Base-by-base conservation (phyloP, 352 stramenopile species). In the Detonula confervacea region DNA sequence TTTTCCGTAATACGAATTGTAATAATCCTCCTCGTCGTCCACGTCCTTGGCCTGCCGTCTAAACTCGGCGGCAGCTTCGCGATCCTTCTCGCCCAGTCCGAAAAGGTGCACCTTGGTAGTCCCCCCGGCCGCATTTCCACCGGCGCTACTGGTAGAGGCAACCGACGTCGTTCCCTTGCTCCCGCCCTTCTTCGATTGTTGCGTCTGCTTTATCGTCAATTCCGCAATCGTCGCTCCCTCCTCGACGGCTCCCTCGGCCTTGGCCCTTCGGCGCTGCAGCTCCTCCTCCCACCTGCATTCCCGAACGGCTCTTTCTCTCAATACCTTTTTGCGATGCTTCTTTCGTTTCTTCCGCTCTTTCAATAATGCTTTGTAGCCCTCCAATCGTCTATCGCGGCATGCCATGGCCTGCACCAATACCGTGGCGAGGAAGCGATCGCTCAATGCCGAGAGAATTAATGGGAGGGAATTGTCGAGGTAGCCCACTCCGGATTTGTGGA, bases 11-110 rank as follows among this genome's bases (percentile, higher is more conserved):
- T 66, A 69, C 4, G 33, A 44, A 64, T 80, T 57, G 71, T 92
- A 92, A 76, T 92, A 92, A 29, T 91, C 77, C 69, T 92, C 84
- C 69, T 92, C 88, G 71, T 81, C 75, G 64, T 92, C 86, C 4
- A 93, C 57, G 22, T 83, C 89, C 33, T 87, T 79, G 39, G 83
- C 75, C 6, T 77, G 77, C 60, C 77, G 72, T 14, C 27, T 44
- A 54, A 73, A 71, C 24, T 83, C 69, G 0, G 70, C 47, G 8
- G 35, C 64, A 18, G 57, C 61, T 44, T 83, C 80, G n/a, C 22
- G 60, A 61, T 83, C 67, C 30, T 71, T 77, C 14, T 87, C 75
- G 37, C 76, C 80, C 59, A 80, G 39, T 22, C 30, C 25, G 16
- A 44, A 64, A 2, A 67, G 8, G 9, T 44, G n/a, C 70, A 6